Evolutionary conservation across 306 rosid species (phyloP), one percentile per base, ranked within the genome.

Genomic region (Clitoria ternatea): DNA sequence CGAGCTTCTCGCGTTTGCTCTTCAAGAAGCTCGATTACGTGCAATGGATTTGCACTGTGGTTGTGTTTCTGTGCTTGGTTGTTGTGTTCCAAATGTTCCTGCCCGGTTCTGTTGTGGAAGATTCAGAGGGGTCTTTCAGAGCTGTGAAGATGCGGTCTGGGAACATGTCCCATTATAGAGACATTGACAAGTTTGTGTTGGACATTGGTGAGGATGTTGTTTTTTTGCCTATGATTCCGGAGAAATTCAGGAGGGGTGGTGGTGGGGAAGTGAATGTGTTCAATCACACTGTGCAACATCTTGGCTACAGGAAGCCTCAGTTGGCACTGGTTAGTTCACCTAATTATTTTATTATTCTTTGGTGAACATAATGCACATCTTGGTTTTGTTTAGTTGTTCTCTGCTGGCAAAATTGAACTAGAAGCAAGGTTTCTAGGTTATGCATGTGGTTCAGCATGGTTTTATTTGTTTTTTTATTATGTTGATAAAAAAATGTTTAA

Each of bases 31-130:
- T 95, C 14, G 97, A 91, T 80, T 95, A 91, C 52, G 70, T 95
- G 48, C 97, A 87, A 83, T 95, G 99, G 99, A 89, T 87, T 83
- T 95, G 96, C 68, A 85, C 96, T 5, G 92, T 91, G 54, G 81
- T 54, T 4, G 92, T 95, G 66, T 95, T 95, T 70, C 82, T 95
- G 0, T 83, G 88, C 79, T 83, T 95, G 66, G 88, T 90, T 27
- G 88, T 85, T 64, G 84, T 91, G 35, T 91, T 91, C 52, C 97
- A 91, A 82, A 83, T 89, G 96, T 89, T 81, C 70, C 80, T 95
- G 15, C 99, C 97, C 36, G 95, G 89, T 49, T 91, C 97, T 4
- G 82, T 89, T 14, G 33, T 89, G 49, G 97, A 89, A 14, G 83
- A 84, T 57, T 73, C 89, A 1, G 86, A 65, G 47, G 50, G 29